These are phyloP conservation scores for Eucalyptus dawsonii DNA, from an alignment of 345 rosid genomes.

Conservation along the genomic window DNA sequence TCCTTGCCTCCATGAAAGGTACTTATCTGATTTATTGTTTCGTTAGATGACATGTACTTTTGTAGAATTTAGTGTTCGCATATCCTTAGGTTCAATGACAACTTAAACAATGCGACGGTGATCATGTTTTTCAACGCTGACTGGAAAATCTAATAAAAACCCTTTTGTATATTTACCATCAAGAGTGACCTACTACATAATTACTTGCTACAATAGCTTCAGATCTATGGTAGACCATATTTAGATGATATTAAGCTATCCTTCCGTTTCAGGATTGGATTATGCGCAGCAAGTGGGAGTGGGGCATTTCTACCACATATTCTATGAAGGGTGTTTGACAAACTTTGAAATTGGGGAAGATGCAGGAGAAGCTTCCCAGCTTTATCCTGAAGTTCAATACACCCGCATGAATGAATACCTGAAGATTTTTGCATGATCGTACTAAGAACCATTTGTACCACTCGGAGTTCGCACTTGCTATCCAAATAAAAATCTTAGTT, in stretches of 20 bases:
- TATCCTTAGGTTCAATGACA: background rate
- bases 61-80: background rate
- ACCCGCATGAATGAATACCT: constrained; percentile 61
- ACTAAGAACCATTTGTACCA: background rate
- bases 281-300: constrained; percentile 44
- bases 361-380: constrained; percentile 61
- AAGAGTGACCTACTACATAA: background rate
- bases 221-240: background rate
- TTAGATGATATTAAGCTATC: background rate
- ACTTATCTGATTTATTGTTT: background rate
- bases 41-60: background rate
- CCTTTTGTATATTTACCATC: background rate
- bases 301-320: constrained; percentile 81
- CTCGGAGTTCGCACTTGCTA: background rate
- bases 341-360: constrained; percentile 53
- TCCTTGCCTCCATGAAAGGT: constrained; percentile 67
- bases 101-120: background rate
- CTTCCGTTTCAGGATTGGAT: constrained; percentile 29
- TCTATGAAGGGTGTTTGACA: constrained; percentile 71
- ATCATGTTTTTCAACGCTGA: background rate
- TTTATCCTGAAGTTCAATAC: constrained; percentile 73
- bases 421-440: constrained; percentile 9
- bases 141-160: background rate
- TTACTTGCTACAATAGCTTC: background rate
- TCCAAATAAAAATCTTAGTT: background rate